Conservation (phyloP, 768 basidiomycete genomes). For the Pisolithus orientalis region DNA sequence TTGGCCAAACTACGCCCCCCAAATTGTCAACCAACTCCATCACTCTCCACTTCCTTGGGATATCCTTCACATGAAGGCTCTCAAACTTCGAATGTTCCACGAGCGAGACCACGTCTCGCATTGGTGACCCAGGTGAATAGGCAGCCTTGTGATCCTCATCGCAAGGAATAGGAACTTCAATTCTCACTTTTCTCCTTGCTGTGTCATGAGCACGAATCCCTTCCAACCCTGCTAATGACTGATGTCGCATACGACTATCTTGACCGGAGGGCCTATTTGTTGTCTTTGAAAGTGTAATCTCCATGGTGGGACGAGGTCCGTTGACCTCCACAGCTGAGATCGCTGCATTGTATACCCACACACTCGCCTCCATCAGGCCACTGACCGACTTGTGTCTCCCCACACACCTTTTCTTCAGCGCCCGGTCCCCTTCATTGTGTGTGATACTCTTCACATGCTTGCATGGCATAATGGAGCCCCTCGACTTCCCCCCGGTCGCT, state of each 20-base stretch:
- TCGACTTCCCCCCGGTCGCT: slow-evolving; percentile 12
- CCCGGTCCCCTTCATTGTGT: slow-evolving; percentile 21
- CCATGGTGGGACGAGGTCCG: slow-evolving; percentile 12
- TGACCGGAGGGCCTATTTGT: background rate
- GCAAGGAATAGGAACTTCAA: slow-evolving; percentile 12
- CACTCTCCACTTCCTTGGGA: slow-evolving; percentile 5
- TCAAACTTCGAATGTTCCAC: background rate
- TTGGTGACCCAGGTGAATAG: background rate
- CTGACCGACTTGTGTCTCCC: slow-evolving; percentile 42
- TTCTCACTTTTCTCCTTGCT: slow-evolving; percentile 12
- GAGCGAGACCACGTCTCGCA: background rate
- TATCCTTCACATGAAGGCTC: background rate
- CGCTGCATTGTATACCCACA: slow-evolving; percentile 49
- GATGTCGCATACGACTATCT: slow-evolving; percentile 16
- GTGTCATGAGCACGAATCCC: slow-evolving; percentile 5
- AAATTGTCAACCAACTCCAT: slow-evolving; percentile 3
- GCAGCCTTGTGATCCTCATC: background rate
- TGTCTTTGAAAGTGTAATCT: slow-evolving; percentile 13
- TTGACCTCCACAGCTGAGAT: slow-evolving; percentile 36
- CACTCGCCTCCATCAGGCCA: slow-evolving; percentile 25
- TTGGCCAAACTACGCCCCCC: slow-evolving; percentile 3
- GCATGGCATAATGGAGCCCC: background rate
- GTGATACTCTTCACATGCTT: slow-evolving; percentile 1
- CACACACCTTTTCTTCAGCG: slow-evolving; percentile 51
- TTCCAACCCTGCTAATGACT: slow-evolving; percentile 18